Conservation (phyloP, 2,329 filamentous ascomycete genomes). For the Lasiodiplodia theobromae region DNA sequence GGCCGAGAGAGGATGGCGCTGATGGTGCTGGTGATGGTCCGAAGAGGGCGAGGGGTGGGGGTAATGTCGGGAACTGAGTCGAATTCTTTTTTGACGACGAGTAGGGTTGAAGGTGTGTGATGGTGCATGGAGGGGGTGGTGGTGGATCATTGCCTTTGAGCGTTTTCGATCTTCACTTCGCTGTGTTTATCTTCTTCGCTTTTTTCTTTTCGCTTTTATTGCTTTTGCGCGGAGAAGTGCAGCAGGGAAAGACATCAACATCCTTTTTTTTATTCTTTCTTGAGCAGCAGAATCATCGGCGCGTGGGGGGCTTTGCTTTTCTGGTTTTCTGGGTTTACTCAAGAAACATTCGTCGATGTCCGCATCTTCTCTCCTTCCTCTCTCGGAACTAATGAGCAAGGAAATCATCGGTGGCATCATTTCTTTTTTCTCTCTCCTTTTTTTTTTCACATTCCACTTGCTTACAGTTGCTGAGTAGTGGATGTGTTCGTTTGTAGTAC, state of each 20-base stretch:
- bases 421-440: neutral
- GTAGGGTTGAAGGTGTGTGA: neutral
- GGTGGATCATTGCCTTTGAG: neutral
- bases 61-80: slow-evolving; percentile 16
- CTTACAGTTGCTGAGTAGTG: no score
- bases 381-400: neutral
- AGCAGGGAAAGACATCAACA: neutral
- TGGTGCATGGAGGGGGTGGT: no score
- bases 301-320: neutral
- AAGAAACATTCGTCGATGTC: neutral
- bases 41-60: slow-evolving; percentile 7
- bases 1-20: slow-evolving; percentile 38
- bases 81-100: neutral
- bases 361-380: neutral
- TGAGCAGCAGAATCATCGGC: neutral
- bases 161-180: neutral
- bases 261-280: neutral
- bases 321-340: neutral
- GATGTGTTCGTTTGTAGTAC: no score
- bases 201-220: neutral
- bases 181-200: neutral
- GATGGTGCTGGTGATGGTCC: slow-evolving; percentile 30
- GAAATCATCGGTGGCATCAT: neutral
- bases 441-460: no score
- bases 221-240: neutral